Evolutionary conservation across 768 basidiomycete genomes (phyloP).

Genomic region (Tricholoma sp.): DNA sequence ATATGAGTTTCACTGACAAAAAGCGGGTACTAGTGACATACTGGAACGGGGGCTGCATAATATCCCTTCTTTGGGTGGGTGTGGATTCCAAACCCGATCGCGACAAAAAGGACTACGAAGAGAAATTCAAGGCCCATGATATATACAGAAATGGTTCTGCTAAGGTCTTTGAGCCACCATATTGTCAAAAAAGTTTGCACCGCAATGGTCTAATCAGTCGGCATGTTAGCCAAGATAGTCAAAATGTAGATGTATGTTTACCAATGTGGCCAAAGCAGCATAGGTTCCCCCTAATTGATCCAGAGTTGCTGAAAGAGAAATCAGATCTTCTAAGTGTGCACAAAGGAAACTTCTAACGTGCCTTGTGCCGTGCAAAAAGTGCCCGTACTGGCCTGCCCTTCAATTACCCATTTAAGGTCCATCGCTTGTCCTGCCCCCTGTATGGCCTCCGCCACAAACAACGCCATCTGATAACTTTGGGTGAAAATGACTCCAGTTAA

Average conservation of each 20-base stretch:
- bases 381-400: neutral
- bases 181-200: conserved; percentile 38
- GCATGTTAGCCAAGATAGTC: no score
- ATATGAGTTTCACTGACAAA: neutral
- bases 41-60: conserved; percentile 31
- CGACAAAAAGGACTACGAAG: conserved; percentile 28
- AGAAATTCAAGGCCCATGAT: conserved; percentile 28
- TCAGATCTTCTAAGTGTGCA: neutral
- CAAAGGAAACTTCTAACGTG: no score
- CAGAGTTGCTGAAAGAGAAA: conserved; percentile 23
- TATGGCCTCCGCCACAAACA: neutral
- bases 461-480: neutral
- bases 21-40: conserved; percentile 14
- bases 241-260: conserved; percentile 8
- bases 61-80: conserved; percentile 6
- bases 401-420: neutral
- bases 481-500: neutral
- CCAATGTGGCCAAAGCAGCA: conserved; percentile 36
- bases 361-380: neutral
- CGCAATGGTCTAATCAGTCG: conserved; percentile 25
- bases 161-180: conserved; percentile 26
- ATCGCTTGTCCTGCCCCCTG: neutral
- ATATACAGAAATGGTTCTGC: conserved; percentile 18
- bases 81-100: conserved; percentile 23
- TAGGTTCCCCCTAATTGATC: conserved; percentile 39